These are phyloP conservation scores for Sporothrix humicola DNA, from an alignment of 2,329 filamentous ascomycete genomes.

Conservation along the genomic window DNA sequence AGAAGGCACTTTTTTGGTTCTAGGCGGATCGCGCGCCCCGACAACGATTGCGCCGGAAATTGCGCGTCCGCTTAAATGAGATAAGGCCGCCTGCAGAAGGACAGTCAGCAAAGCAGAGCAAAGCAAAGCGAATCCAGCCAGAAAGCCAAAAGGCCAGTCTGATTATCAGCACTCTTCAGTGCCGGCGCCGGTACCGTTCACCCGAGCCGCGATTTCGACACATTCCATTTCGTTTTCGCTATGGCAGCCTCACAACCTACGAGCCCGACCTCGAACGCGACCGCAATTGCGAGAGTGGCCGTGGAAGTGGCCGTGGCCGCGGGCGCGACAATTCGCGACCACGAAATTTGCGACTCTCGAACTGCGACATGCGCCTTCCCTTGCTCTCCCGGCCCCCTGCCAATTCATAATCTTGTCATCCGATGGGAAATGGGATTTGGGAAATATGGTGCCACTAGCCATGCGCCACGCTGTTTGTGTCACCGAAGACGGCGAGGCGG, in stretches of 20 bases:
- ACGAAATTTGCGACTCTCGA: neutral
- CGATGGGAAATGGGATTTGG: conserved; percentile 12
- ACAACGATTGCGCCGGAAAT: conserved; percentile 19
- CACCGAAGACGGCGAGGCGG: conserved; percentile 2
- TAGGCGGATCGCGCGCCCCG: neutral
- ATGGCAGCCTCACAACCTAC: neutral
- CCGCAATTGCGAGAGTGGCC: neutral
- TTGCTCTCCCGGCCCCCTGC: neutral
- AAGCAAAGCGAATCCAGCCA: neutral
- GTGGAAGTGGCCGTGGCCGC: too few species aligned
- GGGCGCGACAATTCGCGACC: neutral
- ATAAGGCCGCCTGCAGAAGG: neutral
- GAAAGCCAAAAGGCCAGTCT: neutral
- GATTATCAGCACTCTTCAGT: neutral
- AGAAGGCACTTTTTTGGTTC: conserved; percentile 12
- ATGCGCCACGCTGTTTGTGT: conserved; percentile 32
- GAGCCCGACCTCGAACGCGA: neutral
- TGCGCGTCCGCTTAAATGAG: conserved; percentile 23
- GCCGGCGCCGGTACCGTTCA: neutral
- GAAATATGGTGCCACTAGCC: conserved; percentile 25
- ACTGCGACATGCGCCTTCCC: neutral
- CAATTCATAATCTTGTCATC: conserved; percentile 3
- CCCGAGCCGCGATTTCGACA: neutral
- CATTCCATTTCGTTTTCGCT: neutral
- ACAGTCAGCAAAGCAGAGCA: neutral